Evolutionary conservation across 805 yeast species (phyloP), one percentile per base, ranked within the genome.

Genomic region (Kodamaea leandrae): DNA sequence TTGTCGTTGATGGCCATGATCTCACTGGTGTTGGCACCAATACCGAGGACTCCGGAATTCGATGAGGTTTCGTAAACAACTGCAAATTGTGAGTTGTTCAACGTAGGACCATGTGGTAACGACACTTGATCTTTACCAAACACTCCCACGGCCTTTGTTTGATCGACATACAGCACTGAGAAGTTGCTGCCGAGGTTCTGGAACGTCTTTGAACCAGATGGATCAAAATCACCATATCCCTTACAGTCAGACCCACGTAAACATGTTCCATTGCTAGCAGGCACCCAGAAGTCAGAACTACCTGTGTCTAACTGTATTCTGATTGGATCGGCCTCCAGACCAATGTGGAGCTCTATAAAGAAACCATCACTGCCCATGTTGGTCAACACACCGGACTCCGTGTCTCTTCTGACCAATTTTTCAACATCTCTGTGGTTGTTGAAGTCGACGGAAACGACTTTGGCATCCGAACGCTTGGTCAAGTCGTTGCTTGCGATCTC

Each of bases 31-130:
- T 44, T 24, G 24, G 41, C 47, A 2, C 51, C 52, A 37, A 55
- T 49, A 5, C 60, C 60, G 23, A 54, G 44, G 6, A 55, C 51
- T 7, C 61, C 64, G 10, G 42, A 43, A 19, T 39, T 42, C 16
- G 49, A 39, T 12, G 39, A 35, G 4, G 46, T 17, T 17, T 48
- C 42, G 25, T 39, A 36, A 25, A 48, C 57, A 9, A 51, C 51
- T 3, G 50, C 58, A 21, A 54, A 48, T 19, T 39, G 43, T 15
- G 28, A 17, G 21, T 9, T 8, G 20, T 39, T 24, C 4, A 39
- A 19, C 6, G 24, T 17, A 1, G 43, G 43, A 4, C 43, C 43
- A 15, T 26, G 16, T 4, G 38, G 29, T 17, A 39, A 21, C 3
- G 28, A 10, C 3, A 39, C 38, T 24, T 17, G 16, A 14, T 39